Base-by-base conservation (phyloP, 768 basidiomycete genomes). In the Rhodotorula toruloides region DNA sequence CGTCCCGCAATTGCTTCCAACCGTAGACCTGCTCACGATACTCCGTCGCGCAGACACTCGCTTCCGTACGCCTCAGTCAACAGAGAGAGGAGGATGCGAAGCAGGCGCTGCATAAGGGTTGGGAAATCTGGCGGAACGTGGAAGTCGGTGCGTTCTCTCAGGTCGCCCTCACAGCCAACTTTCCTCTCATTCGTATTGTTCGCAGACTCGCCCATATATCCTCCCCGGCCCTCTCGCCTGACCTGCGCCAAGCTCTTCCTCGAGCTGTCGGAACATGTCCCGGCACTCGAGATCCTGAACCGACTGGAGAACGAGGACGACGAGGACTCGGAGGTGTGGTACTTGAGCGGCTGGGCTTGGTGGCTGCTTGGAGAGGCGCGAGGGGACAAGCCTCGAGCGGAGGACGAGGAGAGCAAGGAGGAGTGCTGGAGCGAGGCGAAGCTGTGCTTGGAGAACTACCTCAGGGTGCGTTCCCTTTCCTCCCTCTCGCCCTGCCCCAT, bases 221-320 rank as follows among this genome's bases (percentile, higher is more conserved):
- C 71, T 11, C 63, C 63, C 19, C 48, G 61, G 12, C 31, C 62
- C 1, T 55, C 71, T 7, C 66, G 71, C 17, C 60, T 72, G 3
- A 65, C 66, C 22, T 67, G 67, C 53, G 66, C 63, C 56, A 68
- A 68, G 54, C 67, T 72, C 34, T 53, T 72, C 53, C 66, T 72
- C 60, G 71, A 72, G 42, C 52, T 68, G 3, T 55, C 60, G 9
- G 52, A 54, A 27, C 63, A 65, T 32, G 61, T 55, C 17, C 34
- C 60, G 7, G 72, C 74, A 10, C 61, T 74, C 40, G 73, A 75
- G 58, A 69, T 75, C 34, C 63, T 75, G 27, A 55, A 72, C 29
- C 60, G 65, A 6, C 67, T 74, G 52, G 73, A 75, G 58, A 61
- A 71, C 36, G 74, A 75, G 60, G 72, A 75, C 68, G 74, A 74